Base-by-base conservation (phyloP, 208 protist genomes). In the Trypanosoma avium region DNA sequence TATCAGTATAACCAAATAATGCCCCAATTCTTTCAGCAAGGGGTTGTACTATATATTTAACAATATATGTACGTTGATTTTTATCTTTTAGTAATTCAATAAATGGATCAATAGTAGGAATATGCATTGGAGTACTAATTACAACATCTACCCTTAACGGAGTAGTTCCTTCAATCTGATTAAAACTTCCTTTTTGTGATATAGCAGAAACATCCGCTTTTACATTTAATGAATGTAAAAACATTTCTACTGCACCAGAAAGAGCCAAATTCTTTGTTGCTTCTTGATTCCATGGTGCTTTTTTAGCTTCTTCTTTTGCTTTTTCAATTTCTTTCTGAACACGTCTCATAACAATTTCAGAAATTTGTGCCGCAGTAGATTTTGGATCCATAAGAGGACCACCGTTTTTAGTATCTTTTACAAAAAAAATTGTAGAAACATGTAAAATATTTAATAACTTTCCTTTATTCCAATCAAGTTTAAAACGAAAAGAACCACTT, bases 221-320 rank as follows among this genome's bases (percentile, higher is more conserved):
- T 33, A 65, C 68, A 38, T 75, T 53, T 17, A 85, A 24, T 45
- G 71, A 54, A 67, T 85, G 77, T 17, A 89, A 53, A 10, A 85
- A 62, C 45, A 85, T 61, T 21, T 82, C 79, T 6, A 85, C 62
- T 17, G 82, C 79, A 26, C 61, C 70, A 13, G 73, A 70, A 24
- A 89, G 35, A 5, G 75, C 58, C 4, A 35, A 33, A 62, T 83
- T 85, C 7, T 47, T 33, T 8, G 32, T 67, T 2, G 15, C 32
- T 6, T 53, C 56, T 43, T 60, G 38, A 56, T 75, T 79, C 79
- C 72, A 85, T 45, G 79, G 70, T 10, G 78, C 79, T 8, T 61
- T 50, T 2, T 61, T 68, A 19, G 60, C 50, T 43, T 47, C 50
- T 40, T 73, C 61, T 53, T 62, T 36, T 61, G 69, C 32, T 62